Evolutionary conservation across 2,329 filamentous ascomycete genomes (phyloP).

Genomic region (Botrytis sinoallii): DNA sequence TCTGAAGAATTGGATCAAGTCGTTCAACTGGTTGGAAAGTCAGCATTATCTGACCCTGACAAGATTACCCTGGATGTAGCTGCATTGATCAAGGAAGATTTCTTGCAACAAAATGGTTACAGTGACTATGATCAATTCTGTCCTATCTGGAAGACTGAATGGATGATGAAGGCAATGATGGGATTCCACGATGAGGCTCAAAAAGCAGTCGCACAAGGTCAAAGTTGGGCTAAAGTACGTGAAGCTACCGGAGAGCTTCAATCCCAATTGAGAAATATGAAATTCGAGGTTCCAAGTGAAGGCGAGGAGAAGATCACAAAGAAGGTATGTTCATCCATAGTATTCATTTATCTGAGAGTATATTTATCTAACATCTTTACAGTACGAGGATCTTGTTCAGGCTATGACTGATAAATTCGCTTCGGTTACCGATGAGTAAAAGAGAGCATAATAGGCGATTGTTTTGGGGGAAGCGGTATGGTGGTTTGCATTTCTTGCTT

Average conservation of each 20-base stretch:
- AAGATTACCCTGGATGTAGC: constrained; percentile 98
- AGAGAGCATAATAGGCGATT: constrained; percentile 1
- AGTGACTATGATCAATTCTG: constrained; percentile 99
- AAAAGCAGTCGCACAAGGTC: constrained; percentile 88
- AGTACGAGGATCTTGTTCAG: constrained; percentile 92
- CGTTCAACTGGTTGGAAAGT: constrained; percentile 97
- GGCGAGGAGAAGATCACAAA: constrained; percentile 76
- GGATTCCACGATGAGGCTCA: constrained; percentile 96
- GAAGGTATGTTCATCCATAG: constrained; percentile 61
- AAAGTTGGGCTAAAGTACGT: constrained; percentile 88
- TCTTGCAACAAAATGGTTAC: constrained; percentile 98
- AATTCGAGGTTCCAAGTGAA: constrained; percentile 90
- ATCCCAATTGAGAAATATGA: constrained; percentile 81
- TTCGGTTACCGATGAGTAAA: constrained; percentile 88
- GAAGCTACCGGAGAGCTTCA: constrained; percentile 88
- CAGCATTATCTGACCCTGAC: constrained; percentile 89
- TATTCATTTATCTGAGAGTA: background rate
- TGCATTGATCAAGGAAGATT: constrained; percentile 92
- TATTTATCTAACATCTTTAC: constrained; percentile 24
- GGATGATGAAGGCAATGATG: constrained; percentile 99
- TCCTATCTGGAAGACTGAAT: constrained; percentile 98
- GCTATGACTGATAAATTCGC: constrained; percentile 97
- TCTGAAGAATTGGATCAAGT: constrained; percentile 98
- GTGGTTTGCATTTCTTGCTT: constrained; percentile 28
- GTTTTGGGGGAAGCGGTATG: constrained; percentile 17